Evolutionary conservation across 1,284 basidiomycete species (phyloP), one percentile per base, ranked within the genome.

Genomic region (Ceratobasidium sp.): DNA sequence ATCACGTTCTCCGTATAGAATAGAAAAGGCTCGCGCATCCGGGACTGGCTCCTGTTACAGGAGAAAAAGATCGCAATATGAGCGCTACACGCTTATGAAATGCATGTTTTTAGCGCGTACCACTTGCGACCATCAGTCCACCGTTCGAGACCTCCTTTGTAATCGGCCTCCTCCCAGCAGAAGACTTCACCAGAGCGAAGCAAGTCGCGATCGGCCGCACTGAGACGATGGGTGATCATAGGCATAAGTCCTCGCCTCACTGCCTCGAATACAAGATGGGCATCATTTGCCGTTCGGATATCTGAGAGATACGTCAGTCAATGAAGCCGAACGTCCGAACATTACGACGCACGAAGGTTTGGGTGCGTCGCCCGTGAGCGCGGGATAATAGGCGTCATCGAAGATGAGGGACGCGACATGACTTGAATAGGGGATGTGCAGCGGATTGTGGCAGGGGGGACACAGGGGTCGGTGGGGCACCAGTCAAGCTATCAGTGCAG

Each of bases 101-200:
- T 45, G 36, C 31, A 36, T 24, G n/a, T 5, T 41, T 41, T 45
- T 14, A 14, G 14, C 15, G 57, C 66, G 19, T 11, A 75, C 78
- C 78, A 78, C 64, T 78, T 78, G 57, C 76, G 73, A n/a, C 78
- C 78, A 51, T 78, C 78, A 19, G 78, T 78, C 78, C 78, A 78
- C 29, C 78, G 76, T 56, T 78, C 78, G 57, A 78, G 74, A 22
- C 78, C 78, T 36, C 78, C 78, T 57, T 77, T 77, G 76, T 78
- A 75, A 22, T 72, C 74, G 48, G 76, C 78, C 60, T 77, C 76
- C 65, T 77, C 76, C 76, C 76, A 77, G 54, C 76, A 75, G 69
- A 77, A 77, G 48, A 77, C 76, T 24, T 76, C 76, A 47, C 76
- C 76, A 22, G 65, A 71, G 36, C 69, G 57, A 48, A 77, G 75